Base-by-base conservation (phyloP, 129 eudicot species). In the Saposhnikovia divaricata region DNA sequence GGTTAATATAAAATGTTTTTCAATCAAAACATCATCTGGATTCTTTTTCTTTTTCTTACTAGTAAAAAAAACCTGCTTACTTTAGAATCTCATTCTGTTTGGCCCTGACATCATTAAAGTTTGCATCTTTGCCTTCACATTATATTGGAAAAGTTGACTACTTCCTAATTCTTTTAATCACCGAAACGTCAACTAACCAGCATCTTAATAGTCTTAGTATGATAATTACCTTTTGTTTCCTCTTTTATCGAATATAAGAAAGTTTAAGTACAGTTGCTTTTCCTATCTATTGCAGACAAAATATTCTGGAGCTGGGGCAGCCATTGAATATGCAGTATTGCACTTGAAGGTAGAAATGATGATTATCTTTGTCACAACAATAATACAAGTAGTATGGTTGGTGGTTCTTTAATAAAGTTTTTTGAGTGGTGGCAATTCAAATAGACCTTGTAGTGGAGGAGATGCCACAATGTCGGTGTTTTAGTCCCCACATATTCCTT, bases 321-420 rank as follows among this genome's bases (percentile, higher is more conserved):
- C 97, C 4, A 85, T 94, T 86, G 98, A 94, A 87, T 94, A 91
- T 90, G 98, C 98, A 78, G 96, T 94, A 0, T 5, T 91, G 74
- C 89, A 90, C 77, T 81, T 94, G 75, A 88, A 92, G 97, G 98
- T 92, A 76, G 57, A 72, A 12, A 47, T 31, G 3, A 34, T 78
- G 53, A 72, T 81, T 63, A 50, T 53, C 44, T 19, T 80, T 34
- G 16, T 77, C 34, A 70, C 69, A 69, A 71, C 10, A 74, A 77
- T 80, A 83, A 80, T 81, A 83, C 79, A 46, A 45, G 13, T 74
- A 72, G 77, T 73, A 75, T 65, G 66, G 61, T 82, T 74, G 51
- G 13, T 69, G 38, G 8, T 27, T 65, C 75, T 85, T 88, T 85
- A 72, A 53, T 79, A 79, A 83, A 81, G 46, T 34, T 43, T 44